Conservation (phyloP, 139 green algal genomes). For the Nannochloris sp. region DNA sequence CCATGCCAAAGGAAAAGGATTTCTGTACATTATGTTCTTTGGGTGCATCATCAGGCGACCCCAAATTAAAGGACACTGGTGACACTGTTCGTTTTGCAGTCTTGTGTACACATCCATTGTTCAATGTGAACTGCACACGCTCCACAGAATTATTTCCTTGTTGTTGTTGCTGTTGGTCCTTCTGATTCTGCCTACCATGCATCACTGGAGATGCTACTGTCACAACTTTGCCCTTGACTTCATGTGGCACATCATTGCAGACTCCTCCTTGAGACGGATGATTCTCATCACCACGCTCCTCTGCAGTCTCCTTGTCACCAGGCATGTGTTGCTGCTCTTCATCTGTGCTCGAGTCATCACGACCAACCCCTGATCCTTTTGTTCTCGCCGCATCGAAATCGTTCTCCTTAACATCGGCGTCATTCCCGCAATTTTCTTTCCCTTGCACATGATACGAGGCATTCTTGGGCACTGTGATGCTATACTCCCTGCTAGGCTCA, state of each 20-base stretch:
- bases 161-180: too few relatives aligned
- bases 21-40: too few relatives aligned
- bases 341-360: not conserved
- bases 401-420: too few relatives aligned
- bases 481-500: slow-evolving; percentile 14
- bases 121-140: too few relatives aligned
- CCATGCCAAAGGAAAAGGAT: slow-evolving; percentile 8
- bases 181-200: not conserved
- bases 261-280: not conserved
- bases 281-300: not conserved
- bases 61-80: too few relatives aligned
- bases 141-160: too few relatives aligned
- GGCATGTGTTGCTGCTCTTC: not conserved
- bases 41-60: too few relatives aligned
- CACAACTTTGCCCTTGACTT: not conserved
- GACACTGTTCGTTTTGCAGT: too few relatives aligned
- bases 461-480: slow-evolving; percentile 1
- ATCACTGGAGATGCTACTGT: not conserved
- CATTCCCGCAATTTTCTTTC: too few relatives aligned
- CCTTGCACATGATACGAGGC: too few relatives aligned
- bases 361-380: not conserved
- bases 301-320: not conserved
- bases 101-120: too few relatives aligned
- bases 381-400: too few relatives aligned
- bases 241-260: not conserved